These are phyloP conservation scores for Fusarium sp. DNA, from an alignment of 2,329 filamentous ascomycete genomes.

Conservation along the genomic window DNA sequence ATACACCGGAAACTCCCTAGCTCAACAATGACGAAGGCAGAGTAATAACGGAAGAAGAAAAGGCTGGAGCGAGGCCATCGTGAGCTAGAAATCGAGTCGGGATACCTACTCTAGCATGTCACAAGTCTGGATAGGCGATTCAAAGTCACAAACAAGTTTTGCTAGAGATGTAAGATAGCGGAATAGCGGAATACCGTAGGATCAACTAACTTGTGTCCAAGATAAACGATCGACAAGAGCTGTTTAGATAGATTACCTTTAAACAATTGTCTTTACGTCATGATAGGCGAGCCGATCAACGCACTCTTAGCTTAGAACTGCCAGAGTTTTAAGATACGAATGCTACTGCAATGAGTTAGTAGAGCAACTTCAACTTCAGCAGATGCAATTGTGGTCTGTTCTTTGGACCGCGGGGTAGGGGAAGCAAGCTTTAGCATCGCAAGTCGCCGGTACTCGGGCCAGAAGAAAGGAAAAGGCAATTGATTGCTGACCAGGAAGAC, in stretches of 20 bases:
- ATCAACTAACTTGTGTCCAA: conserved; percentile 8
- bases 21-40: not conserved
- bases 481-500: not conserved
- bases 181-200: not conserved
- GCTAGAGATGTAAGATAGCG: not conserved
- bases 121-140: not conserved
- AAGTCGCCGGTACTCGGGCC: not conserved
- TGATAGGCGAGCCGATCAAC: conserved; percentile 8
- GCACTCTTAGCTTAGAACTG: not conserved
- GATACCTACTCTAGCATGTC: not conserved
- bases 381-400: conserved; percentile 10
- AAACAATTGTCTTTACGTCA: conserved; percentile 15
- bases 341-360: not conserved
- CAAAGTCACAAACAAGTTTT: not conserved
- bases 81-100: not conserved
- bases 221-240: conserved; percentile 16
- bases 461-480: conserved; percentile 1
- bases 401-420: not conserved
- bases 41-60: not conserved
- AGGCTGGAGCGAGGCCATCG: conserved; percentile 3
- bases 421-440: not conserved
- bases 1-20: not conserved
- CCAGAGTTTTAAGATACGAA: not conserved
- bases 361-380: not conserved
- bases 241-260: not conserved